These are phyloP conservation scores for Prunella vulgaris DNA, from an alignment of 257 asterid species.

Conservation along the genomic window DNA sequence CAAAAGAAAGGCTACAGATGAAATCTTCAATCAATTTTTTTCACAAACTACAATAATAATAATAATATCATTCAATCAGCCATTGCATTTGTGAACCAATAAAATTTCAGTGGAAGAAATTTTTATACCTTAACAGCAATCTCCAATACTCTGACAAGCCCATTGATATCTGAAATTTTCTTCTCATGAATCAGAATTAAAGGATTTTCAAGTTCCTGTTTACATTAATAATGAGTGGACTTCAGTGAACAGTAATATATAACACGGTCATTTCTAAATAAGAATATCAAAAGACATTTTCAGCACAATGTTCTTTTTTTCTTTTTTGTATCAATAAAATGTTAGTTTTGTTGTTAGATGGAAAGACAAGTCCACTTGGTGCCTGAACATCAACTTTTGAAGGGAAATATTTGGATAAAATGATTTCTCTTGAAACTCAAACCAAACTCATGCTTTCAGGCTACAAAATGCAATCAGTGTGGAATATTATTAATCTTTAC, in stretches of 20 bases:
- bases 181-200: conserved; percentile 82
- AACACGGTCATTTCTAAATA: not conserved
- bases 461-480: conserved; percentile 9
- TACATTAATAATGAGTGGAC: conserved; percentile 16
- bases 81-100: not conserved
- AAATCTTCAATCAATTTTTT: conserved; percentile 6
- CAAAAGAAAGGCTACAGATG: conserved; percentile 13
- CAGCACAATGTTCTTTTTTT: not conserved
- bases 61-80: not conserved
- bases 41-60: not conserved
- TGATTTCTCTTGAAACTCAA: conserved; percentile 5
- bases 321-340: not conserved
- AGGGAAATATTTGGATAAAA: not conserved
- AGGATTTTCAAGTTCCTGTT: conserved; percentile 92
- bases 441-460: not conserved
- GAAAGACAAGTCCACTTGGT: not conserved
- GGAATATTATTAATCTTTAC: conserved; percentile 25
- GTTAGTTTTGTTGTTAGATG: not conserved
- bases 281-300: not conserved
- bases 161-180: conserved; percentile 72
- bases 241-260: not conserved
- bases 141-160: conserved; percentile 69
- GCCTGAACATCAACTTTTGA: not conserved
- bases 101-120: conserved; percentile 11
- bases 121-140: conserved; percentile 62